Evolutionary conservation across 2,329 filamentous ascomycete genomes (phyloP).

Genomic region (Penicillium janthinellum): DNA sequence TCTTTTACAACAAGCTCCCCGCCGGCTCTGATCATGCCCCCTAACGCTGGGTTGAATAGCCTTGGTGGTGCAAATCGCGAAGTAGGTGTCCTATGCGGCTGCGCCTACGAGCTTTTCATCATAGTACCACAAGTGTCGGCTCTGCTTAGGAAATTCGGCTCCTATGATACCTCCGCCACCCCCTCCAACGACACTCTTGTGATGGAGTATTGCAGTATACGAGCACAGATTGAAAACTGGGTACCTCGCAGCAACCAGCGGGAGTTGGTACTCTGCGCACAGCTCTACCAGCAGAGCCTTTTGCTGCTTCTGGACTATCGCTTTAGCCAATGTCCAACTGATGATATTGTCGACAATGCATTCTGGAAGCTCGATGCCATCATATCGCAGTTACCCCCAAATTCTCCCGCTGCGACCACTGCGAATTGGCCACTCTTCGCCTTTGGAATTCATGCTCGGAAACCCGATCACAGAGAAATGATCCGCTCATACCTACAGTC

Average conservation of each 20-base stretch:
- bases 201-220: slow-evolving; percentile 6
- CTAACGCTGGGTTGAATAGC: not conserved
- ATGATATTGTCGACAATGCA: slow-evolving; percentile 5
- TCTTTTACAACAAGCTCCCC: slow-evolving; percentile 15
- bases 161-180: not conserved
- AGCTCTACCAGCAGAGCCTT: slow-evolving; percentile 18
- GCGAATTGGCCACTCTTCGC: slow-evolving; percentile 19
- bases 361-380: slow-evolving; percentile 9
- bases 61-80: not conserved
- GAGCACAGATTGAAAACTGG: slow-evolving; percentile 10
- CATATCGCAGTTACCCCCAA: slow-evolving; percentile 12
- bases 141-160: slow-evolving; percentile 7
- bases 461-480: slow-evolving; percentile 1
- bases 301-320: slow-evolving; percentile 14
- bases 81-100: slow-evolving; percentile 18
- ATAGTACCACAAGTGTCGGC: slow-evolving; percentile 11
- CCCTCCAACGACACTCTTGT: not conserved
- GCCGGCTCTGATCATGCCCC: not conserved
- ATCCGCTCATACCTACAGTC: slow-evolving; percentile 11
- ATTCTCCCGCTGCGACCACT: slow-evolving; percentile 16
- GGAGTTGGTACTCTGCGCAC: slow-evolving; percentile 15
- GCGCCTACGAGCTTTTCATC: slow-evolving; percentile 17
- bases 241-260: slow-evolving; percentile 7
- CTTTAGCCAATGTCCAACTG: slow-evolving; percentile 2
- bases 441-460: slow-evolving; percentile 15